phyloP scores from a whole-genome alignment of 2,329 filamentous ascomycete genomes.

The Colletotrichum chlorophyti region DNA sequence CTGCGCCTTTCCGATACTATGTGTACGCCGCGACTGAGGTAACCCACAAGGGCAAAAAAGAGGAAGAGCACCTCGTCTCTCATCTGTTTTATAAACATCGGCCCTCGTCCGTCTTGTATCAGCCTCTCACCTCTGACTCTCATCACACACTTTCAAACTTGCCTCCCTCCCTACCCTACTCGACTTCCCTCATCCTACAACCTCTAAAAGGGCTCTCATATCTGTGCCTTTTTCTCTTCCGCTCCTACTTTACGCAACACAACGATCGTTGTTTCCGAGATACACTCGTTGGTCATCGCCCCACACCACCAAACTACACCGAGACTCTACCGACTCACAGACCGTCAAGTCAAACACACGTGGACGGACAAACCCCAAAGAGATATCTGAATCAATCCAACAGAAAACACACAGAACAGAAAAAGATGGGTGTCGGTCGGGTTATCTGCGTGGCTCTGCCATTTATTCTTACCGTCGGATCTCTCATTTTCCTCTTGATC shows the following conservation, averaged over 20 bases:
- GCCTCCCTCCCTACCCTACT: not conserved
- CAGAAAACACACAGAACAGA: slow-evolving; percentile 36
- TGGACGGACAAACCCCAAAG: not conserved
- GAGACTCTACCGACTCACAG: no score
- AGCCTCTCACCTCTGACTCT: not conserved
- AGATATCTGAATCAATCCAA: no score
- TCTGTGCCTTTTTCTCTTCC: slow-evolving; percentile 2
- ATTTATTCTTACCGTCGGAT: slow-evolving; percentile 79
- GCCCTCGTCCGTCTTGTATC: slow-evolving; percentile 18
- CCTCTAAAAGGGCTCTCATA: not conserved
- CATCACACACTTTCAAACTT: slow-evolving; percentile 16
- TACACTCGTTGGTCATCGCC: slow-evolving; percentile 24
- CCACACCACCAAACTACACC: slow-evolving; percentile 2
- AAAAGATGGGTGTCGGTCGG: slow-evolving; percentile 70
- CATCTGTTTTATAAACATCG: slow-evolving; percentile 28
- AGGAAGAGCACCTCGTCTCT: slow-evolving; percentile 6
- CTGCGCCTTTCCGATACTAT: slow-evolving; percentile 10
- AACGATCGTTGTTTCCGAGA: slow-evolving; percentile 2
- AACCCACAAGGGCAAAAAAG: slow-evolving; percentile 2
- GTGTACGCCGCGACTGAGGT: not conserved
- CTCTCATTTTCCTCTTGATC: slow-evolving; percentile 72
- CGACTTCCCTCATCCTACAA: not conserved
- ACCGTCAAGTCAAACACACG: no score
- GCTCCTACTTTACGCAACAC: not conserved
- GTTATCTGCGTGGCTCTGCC: slow-evolving; percentile 88